Conservation (phyloP, 2,329 filamentous ascomycete species). For the Colletotrichum cuscutae region DNA sequence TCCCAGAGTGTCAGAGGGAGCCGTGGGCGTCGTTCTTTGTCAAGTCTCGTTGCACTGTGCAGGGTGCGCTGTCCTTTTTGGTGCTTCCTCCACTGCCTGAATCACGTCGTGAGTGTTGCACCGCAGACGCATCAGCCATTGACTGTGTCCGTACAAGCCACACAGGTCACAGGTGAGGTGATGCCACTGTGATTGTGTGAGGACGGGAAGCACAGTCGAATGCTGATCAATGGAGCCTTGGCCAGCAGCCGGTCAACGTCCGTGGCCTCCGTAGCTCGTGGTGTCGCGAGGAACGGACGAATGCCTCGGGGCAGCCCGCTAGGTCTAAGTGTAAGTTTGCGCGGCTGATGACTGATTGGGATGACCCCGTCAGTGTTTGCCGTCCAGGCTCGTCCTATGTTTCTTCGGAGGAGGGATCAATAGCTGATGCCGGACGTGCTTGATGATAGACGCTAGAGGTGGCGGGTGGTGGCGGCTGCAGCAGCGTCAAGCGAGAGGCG, state of each 20-base stretch:
- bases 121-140: slow-evolving; percentile 7
- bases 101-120: slow-evolving; percentile 12
- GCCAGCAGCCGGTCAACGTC: slow-evolving; percentile 28
- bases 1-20: slow-evolving; percentile 1
- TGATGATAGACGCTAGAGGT: slow-evolving; percentile 18
- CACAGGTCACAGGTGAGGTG: not conserved
- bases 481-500: slow-evolving; percentile 29
- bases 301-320: slow-evolving; percentile 22
- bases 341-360: slow-evolving; percentile 19
- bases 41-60: slow-evolving; percentile 19
- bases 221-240: slow-evolving; percentile 20
- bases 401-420: not conserved
- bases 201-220: slow-evolving; percentile 19
- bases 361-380: not conserved
- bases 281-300: slow-evolving; percentile 27
- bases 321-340: not conserved
- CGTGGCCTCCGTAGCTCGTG: slow-evolving; percentile 11
- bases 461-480: slow-evolving; percentile 34
- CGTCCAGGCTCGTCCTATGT: not conserved
- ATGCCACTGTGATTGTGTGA: not conserved
- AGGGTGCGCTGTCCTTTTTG: slow-evolving; percentile 4
- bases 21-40: slow-evolving; percentile 5
- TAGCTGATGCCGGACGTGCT: slow-evolving; percentile 6
- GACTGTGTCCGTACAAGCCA: not conserved
- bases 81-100: not conserved